These are phyloP conservation scores for Mycoemilia scoparia DNA, from an alignment of 192 early-diverging fungal genomes.

Conservation along the genomic window DNA sequence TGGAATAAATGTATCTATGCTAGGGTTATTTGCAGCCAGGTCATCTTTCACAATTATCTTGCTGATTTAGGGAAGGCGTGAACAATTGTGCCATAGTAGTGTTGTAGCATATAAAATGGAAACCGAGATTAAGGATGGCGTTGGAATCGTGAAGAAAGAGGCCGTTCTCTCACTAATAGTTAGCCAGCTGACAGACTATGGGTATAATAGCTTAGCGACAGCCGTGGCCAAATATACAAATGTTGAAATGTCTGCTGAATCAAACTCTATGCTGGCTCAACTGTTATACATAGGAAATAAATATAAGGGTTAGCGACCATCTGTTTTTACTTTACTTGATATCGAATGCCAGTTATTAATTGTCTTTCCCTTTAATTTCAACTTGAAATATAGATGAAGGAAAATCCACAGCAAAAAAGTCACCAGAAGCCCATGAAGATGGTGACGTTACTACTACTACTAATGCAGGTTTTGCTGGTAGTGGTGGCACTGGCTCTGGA, in stretches of 20 bases:
- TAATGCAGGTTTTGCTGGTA: slow-evolving; percentile 6
- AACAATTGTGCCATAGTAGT: no score
- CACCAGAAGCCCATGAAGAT: slow-evolving; percentile 6
- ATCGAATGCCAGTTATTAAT: not conserved
- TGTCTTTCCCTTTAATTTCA: not conserved
- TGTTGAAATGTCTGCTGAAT: slow-evolving; percentile 36
- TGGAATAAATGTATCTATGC: no score
- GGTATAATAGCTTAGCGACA: slow-evolving; percentile 33
- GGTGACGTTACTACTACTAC: slow-evolving; percentile 21
- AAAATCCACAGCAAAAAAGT: not conserved
- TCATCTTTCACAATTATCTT: no score
- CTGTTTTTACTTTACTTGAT: not conserved
- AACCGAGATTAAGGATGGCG: slow-evolving; percentile 1
- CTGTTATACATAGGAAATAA: slow-evolving; percentile 41
- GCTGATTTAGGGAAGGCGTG: no score
- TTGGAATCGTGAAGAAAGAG: slow-evolving; percentile 5
- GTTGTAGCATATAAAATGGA: no score
- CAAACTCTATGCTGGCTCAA: slow-evolving; percentile 39
- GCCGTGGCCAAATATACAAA: slow-evolving; percentile 45
- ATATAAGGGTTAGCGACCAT: slow-evolving; percentile 23
- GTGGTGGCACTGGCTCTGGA: slow-evolving; percentile 2
- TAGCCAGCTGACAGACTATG: slow-evolving; percentile 34
- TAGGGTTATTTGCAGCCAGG: no score
- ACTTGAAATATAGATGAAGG: not conserved
- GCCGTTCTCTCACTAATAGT: slow-evolving; percentile 17